Conservation (phyloP, 768 basidiomycete species). For the Suillus discolor region DNA sequence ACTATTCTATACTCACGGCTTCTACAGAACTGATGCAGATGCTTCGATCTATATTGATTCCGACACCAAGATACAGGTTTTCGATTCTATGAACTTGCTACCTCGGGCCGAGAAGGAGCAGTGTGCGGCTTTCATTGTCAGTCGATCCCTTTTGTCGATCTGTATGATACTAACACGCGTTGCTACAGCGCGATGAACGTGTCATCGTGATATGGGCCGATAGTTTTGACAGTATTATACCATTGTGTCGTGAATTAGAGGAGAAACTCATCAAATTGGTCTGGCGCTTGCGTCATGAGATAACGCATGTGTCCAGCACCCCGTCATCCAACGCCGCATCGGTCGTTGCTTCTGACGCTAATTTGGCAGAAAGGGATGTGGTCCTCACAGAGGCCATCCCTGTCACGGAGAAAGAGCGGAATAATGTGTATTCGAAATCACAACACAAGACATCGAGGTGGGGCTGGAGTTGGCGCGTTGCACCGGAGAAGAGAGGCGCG, state of each 20-base stretch:
- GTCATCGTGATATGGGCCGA: conserved; percentile 86
- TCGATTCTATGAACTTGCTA: conserved; percentile 68
- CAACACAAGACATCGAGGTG: conserved; percentile 15
- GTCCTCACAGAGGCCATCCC: conserved; percentile 20
- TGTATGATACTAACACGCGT: background rate
- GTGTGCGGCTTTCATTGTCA: conserved; percentile 84
- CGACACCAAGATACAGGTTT: conserved; percentile 85
- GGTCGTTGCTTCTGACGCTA: conserved; percentile 52
- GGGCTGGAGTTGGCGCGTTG: conserved; percentile 51
- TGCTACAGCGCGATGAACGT: conserved; percentile 70
- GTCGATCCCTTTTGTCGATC: conserved; percentile 21
- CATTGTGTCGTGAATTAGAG: conserved; percentile 68
- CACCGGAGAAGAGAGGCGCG: conserved; percentile 26
- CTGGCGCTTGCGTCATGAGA: conserved; percentile 54
- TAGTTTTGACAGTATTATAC: conserved; percentile 76
- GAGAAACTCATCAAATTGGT: conserved; percentile 81
- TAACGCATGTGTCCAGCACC: conserved; percentile 12
- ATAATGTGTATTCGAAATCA: background rate
- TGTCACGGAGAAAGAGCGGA: conserved; percentile 22
- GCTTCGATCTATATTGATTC: conserved; percentile 67
- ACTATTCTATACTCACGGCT: background rate
- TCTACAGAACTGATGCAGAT: conserved; percentile 51
- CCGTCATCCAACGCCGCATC: conserved; percentile 39
- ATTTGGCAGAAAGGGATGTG: conserved; percentile 48
- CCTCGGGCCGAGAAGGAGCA: conserved; percentile 88